phyloP scores from a whole-genome alignment of 176 grass and related monocot genomes.

The Panicum miliaceum region DNA sequence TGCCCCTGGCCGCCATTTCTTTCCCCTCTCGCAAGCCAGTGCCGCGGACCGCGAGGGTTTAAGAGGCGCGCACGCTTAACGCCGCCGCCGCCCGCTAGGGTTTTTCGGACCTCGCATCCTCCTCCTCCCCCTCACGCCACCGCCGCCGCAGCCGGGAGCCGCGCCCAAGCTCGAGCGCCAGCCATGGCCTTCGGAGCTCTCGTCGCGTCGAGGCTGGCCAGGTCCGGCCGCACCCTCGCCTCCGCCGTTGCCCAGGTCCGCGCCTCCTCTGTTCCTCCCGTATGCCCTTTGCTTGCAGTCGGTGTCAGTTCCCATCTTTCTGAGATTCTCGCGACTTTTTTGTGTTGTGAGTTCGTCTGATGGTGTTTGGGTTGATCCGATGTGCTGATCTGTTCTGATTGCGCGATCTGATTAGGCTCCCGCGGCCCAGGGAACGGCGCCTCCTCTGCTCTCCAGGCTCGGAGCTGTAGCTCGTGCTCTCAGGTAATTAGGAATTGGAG shows the following conservation, averaged over 20 bases:
- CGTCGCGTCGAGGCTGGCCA: conserved; percentile 69
- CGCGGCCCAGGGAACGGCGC: conserved; percentile 21
- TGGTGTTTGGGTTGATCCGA: neutral
- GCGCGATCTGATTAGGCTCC: conserved; percentile 54
- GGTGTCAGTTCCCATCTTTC: neutral
- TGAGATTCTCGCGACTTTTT: neutral
- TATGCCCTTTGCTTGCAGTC: neutral
- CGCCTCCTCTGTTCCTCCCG: neutral
- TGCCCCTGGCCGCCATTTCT: conserved; percentile 41
- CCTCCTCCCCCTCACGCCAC: neutral
- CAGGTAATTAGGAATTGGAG: conserved; percentile 47
- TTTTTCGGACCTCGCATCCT: conserved; percentile 47
- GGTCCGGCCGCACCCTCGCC: conserved; percentile 53
- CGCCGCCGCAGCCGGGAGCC: conserved; percentile 3
- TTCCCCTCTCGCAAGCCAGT: conserved; percentile 73
- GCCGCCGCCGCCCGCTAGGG: conserved; percentile 54
- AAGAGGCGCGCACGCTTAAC: conserved; percentile 32
- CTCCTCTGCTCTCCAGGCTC: conserved; percentile 60
- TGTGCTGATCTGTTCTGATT: conserved; percentile 24
- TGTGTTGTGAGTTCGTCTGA: neutral
- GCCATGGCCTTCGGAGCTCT: conserved; percentile 82
- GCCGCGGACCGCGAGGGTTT: conserved; percentile 43
- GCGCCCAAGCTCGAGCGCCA: neutral
- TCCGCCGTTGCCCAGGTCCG: conserved; percentile 70
- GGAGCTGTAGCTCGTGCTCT: conserved; percentile 70